Evolutionary conservation across 2,329 filamentous ascomycete genomes (phyloP), one percentile per base, ranked within the genome.

Genomic region (Pseudogymnoascus verrucosus): DNA sequence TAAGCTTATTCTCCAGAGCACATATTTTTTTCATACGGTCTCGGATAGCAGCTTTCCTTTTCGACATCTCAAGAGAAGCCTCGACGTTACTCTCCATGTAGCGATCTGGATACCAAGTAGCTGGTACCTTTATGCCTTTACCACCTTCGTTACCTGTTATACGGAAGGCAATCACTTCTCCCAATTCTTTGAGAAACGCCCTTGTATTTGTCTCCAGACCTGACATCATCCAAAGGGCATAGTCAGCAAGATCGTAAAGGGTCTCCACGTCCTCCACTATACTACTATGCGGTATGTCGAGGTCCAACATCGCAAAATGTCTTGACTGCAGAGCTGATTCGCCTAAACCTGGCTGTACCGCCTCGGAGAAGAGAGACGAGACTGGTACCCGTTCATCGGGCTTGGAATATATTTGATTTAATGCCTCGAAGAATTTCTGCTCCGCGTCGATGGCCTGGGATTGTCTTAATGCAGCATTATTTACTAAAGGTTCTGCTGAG

Each of bases 41-140:
- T 64, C 61, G 68, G 44, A 71, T 62, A 14, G 65, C 67, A 36
- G 54, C 34, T 64, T 73, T 73, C 57, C 67, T 62, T 34, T 68
- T 44, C 14, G 72, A 69, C 73, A 84, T 81, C 6, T 76, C 74
- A 7, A 77, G 66, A 12, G 82, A 79, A 62, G 80, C 78, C 10
- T 79, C 74, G 63, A 78, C 79, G 12, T 78, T 77, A 10, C 68
- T 72, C 59, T 75, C 73, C 61, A 82, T 71, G 64, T 84, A 85
- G n/a, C 77, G 78, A 70, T 85, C 82, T 0, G 81, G 78, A 67
- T 83, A 84, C 65, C 84, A 78, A 11, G 79, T 72, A 44, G 74
- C 72, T 5, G 83, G 83, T 36, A 85, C 78, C 3, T 83, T 79
- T 44, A 83, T 74, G 2, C 76, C 75, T 51, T 77, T 77, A 6